phyloP scores from a whole-genome alignment of 306 rosid species.

The Vigna angularis region DNA sequence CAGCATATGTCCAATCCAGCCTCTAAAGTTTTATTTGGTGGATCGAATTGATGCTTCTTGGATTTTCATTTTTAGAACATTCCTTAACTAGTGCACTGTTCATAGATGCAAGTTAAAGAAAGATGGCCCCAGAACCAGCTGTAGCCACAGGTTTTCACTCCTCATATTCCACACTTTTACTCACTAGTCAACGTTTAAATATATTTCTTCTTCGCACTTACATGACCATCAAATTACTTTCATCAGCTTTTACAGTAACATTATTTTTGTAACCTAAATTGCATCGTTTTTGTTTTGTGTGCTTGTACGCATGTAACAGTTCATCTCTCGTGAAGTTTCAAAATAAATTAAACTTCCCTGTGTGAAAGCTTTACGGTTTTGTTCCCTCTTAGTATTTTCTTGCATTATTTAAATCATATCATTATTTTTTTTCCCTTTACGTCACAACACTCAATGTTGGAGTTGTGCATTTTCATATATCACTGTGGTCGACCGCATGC shows the following conservation, averaged over 20 bases:
- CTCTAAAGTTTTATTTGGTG: slow-evolving; percentile 24
- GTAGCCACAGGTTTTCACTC: slow-evolving; percentile 1
- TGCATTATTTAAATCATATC: no score
- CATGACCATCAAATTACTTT: neutral
- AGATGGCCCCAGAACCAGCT: slow-evolving; percentile 23
- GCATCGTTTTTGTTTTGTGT: neutral
- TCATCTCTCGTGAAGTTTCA: no score
- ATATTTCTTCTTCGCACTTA: neutral
- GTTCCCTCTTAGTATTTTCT: no score
- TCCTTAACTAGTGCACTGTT: neutral
- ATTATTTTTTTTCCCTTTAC: no score
- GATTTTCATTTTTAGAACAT: slow-evolving; percentile 28
- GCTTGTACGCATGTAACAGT: no score
- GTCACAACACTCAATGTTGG: no score
- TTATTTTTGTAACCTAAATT: slow-evolving; percentile 2
- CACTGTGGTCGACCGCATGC: no score
- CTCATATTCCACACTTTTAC: neutral
- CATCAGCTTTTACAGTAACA: neutral
- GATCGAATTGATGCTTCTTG: slow-evolving; percentile 37
- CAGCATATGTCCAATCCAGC: slow-evolving; percentile 41
- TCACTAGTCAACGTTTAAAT: slow-evolving; percentile 11
- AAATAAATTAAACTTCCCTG: no score
- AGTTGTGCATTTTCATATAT: no score
- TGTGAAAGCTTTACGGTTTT: no score
- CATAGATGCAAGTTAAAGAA: slow-evolving; percentile 31